Evolutionary conservation across 768 basidiomycete species (phyloP), one percentile per base, ranked within the genome.

Genomic region (Tylopilus felleus): DNA sequence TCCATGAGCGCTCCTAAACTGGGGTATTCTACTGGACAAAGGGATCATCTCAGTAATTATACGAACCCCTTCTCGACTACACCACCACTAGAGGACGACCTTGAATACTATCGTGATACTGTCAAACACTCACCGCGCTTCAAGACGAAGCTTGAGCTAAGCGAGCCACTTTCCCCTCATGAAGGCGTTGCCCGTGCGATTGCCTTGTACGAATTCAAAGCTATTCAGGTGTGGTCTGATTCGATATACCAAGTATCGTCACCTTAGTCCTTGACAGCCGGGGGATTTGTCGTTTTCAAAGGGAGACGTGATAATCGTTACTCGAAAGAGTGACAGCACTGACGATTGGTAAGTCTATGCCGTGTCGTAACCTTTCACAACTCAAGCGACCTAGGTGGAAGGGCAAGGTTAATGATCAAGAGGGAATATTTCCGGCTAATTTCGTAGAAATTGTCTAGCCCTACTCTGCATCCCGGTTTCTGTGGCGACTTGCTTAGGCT

Each of bases 351-450:
- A 59, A 47, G 78, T 68, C 29, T 49, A 48, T 43, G 27, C 35
- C 41, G 6, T 27, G 50, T 49, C 42, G 21, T 25, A n/a, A 8
- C 28, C n/a, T 38, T 39, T 40, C 43, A 31, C 23, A 6, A 50
- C 51, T 45, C 21, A 35, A 29, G 35, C 6, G 17, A 35, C 29
- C 16, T 53, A 90, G 88, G 88, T 92, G 90, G 90, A 85, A 77
- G 14, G 90, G 90, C n/a, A 85, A 80, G 64, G 56, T 84, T 2
- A 70, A 79, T 21, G 78, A 77, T 16, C 68, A 75, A 36, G 73
- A 80, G 59, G 90, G 90, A 0, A 79, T 86, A 42, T 92, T 93
- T 68, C 90, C 90, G 31, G 90, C 90, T 16, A 91, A 91, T 66
- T 90, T 89, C 61, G 86, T 90, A n/a, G 86, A 90, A 65, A 69